Base-by-base conservation (phyloP, 2,329 filamentous ascomycete species). In the Parafenestella ontariensis region DNA sequence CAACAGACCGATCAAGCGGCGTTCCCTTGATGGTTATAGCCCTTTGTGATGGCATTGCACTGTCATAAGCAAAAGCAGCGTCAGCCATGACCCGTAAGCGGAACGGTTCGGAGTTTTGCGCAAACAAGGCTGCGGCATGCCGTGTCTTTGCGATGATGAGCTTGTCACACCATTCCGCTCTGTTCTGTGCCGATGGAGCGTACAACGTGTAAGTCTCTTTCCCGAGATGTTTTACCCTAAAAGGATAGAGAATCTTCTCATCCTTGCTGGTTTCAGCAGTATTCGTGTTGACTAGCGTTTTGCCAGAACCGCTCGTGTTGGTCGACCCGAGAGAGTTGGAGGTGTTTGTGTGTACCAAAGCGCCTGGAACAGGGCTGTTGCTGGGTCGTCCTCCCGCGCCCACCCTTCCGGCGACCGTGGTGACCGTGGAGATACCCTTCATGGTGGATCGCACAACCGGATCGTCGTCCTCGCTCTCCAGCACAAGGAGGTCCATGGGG, bases 31-130 rank as follows among this genome's bases (percentile, higher is more conserved):
- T 95, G 8, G 89, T 85, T 18, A 96, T 89, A 52, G 86, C 86
- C 72, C 85, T 89, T 41, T 76, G 72, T 3, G 73, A 72, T 9
- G 69, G 69, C 52, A 74, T 69, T 11, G 86, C 83, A 34, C 85
- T 80, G 62, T 96, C 91, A 66, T 92, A 93, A 10, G 89, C 88
- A 74, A 99, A 99, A 0, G 93, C 91, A 39, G 90, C 89, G 72
- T 99, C 95, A 0, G 95, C 93, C 72, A 99, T 88, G 8, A 99
- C 92, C 20, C 92, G 88, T 7, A 99, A 80, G 46, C 91, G 85
- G 83, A 99, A 99, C 0, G 95, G 95, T 74, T 99, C 95, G 0
- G 95, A 94, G 71, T 98, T 96, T 70, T 99, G 95, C 3, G 90
- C 87, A 75, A 91, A 90, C 5, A 98, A 81, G 3, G 93, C 91